Base-by-base conservation (phyloP, 176 grass and related monocot genomes). In the Musa troglodytarum region DNA sequence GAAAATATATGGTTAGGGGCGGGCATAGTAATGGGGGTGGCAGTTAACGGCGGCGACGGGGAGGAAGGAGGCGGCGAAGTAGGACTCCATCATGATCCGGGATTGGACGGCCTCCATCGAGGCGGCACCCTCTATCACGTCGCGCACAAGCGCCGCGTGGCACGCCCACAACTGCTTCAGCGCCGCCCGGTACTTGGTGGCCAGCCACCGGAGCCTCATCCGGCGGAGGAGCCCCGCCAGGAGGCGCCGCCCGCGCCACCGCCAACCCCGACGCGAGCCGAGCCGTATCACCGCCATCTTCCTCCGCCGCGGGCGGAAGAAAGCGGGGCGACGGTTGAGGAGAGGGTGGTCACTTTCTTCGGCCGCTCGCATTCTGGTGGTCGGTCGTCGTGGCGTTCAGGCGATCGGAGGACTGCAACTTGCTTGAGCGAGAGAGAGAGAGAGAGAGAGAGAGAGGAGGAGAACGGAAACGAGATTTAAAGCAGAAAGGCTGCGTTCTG, bases 221-320 rank as follows among this genome's bases (percentile, higher is more conserved):
- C 69, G 54, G 14, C 57, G 78, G 55, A 80, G 21, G 43, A 80
- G 22, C 13, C 56, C 34, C 1, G 14, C 43, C 4, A 80, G 13
- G 21, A 80, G 13, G 43, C 78, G 68, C 43, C 56, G 68, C 13
- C 55, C 54, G 49, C 68, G 21, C 21, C 68, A 15, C 2, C 72
- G 14, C 71, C 17, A 54, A 13, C 77, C 53, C 8, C 53, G 19
- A 52, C 65, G 23, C 20, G 57, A 58, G 19, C 78, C 78, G 17
- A 80, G 54, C 13, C 69, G 69, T 13, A 53, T 69, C 49, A 80
- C 78, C 56, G 43, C 68, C 6, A 80, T 80, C 78, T 72, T 80
- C 54, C 56, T 64, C 21, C 78, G 78, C 69, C 78, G 26, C 8
- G 49, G 29, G 15, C 75, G 62, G 49, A 77, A 66, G 8, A 20